phyloP scores from a whole-genome alignment of 768 basidiomycete genomes.

The Multifurca ochricompacta region DNA sequence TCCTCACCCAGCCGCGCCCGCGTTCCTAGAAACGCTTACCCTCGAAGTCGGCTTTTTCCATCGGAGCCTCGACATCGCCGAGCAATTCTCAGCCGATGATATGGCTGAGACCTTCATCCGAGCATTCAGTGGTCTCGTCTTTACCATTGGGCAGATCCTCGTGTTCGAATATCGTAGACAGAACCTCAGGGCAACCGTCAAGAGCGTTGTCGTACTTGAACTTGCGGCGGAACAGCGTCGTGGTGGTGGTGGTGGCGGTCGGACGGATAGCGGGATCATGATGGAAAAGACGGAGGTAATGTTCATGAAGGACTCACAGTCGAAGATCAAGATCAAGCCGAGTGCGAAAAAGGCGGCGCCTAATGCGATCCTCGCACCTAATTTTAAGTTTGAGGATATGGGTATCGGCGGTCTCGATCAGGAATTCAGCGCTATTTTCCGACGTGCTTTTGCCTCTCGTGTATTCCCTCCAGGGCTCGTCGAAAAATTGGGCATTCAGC shows the following conservation, averaged over 20 bases:
- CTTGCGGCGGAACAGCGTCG: constrained; percentile 53
- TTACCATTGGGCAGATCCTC: constrained; percentile 60
- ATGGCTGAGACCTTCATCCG: constrained; percentile 68
- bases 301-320: constrained; percentile 75
- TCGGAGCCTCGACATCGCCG: constrained; percentile 44
- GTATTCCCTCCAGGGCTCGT: constrained; percentile 97
- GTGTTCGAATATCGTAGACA: constrained; percentile 87
- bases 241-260: constrained; percentile 23
- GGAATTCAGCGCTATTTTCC: constrained; percentile 95
- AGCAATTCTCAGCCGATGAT: constrained; percentile 83
- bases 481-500: constrained; percentile 95
- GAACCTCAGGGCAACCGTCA: constrained; percentile 65
- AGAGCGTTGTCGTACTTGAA: constrained; percentile 50
- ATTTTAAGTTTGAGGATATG: constrained; percentile 99
- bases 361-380: constrained; percentile 92
- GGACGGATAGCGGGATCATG: constrained; percentile 54
- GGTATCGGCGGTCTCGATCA: constrained; percentile 96
- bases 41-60: constrained; percentile 66
- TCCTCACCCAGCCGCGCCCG: constrained; percentile 39
- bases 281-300: constrained; percentile 92
- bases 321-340: constrained; percentile 83
- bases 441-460: constrained; percentile 94
- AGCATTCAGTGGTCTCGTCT: constrained; percentile 64
- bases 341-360: constrained; percentile 88
- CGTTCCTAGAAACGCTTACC: constrained; percentile 72